A percentile compares a stretch with the other conserved stretches of the same genome.
Evolutionary conservation across 1,139 yeast species (phyloP).

Genomic region (Kodamaea anthophila): DNA sequence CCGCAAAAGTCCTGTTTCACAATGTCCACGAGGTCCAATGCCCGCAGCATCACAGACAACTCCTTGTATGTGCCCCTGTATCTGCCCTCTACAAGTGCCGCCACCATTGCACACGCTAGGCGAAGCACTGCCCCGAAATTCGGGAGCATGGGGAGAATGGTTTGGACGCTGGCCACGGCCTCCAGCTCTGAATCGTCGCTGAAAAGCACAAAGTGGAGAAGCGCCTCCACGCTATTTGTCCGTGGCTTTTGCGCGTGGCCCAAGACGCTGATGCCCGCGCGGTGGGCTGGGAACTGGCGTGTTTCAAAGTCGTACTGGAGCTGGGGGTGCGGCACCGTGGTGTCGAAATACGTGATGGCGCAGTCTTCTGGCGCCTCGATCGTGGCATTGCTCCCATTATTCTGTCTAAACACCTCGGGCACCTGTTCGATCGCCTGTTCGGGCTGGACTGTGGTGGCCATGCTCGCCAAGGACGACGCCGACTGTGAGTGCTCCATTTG

Average conservation of each 20-base stretch:
- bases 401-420: slow-evolving; percentile 12
- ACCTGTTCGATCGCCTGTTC: slow-evolving; percentile 1
- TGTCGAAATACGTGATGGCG: slow-evolving; percentile 20
- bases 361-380: slow-evolving; percentile 10
- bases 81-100: slow-evolving; percentile 16
- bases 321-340: slow-evolving; percentile 59
- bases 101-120: slow-evolving; percentile 22
- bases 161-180: slow-evolving; percentile 41
- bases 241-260: slow-evolving; percentile 6
- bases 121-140: slow-evolving; percentile 49
- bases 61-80: slow-evolving; percentile 18
- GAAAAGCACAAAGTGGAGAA: slow-evolving; percentile 69
- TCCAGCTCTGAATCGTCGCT: slow-evolving; percentile 20
- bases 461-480: slow-evolving; percentile 7
- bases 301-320: slow-evolving; percentile 45
- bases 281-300: slow-evolving; percentile 21
- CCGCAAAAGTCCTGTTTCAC: slow-evolving; percentile 34
- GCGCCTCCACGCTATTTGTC: slow-evolving; percentile 49
- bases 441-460: slow-evolving; percentile 4
- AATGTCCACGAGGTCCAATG: slow-evolving; percentile 22
- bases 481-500: slow-evolving; percentile 5
- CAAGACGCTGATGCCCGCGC: slow-evolving; percentile 11
- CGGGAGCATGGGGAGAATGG: slow-evolving; percentile 61
- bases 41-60: slow-evolving; percentile 11
- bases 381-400: slow-evolving; percentile 13